Percentiles rank a stretch among this genome's conserved stretches.
phyloP scores from a whole-genome alignment of 495 filamentous ascomycete genomes.

The Aspergillus sclerotiicarbonarius region DNA sequence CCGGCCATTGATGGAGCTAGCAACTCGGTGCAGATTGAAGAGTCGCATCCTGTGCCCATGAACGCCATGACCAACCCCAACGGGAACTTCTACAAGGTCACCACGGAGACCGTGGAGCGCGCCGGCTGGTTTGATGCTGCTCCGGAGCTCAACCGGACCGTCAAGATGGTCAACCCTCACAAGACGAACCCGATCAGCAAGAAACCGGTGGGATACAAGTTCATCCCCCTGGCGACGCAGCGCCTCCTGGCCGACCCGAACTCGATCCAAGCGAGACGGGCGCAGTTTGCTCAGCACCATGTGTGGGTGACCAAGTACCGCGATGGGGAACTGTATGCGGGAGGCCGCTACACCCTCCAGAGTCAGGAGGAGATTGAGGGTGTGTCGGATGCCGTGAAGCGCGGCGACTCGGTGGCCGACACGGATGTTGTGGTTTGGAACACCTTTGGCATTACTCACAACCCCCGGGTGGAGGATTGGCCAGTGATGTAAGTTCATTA shows the following conservation, averaged over 20 bases:
- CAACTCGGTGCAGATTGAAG: constrained; percentile 71
- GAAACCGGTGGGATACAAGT: constrained; percentile 78
- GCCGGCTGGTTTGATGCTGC: constrained; percentile 72
- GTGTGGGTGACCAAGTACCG: constrained; percentile 79
- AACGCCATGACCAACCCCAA: constrained; percentile 72
- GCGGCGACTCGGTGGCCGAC: constrained; percentile 51
- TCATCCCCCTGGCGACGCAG: constrained; percentile 73
- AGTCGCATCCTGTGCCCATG: constrained; percentile 70
- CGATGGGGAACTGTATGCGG: constrained; percentile 80
- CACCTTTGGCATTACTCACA: constrained; percentile 64
- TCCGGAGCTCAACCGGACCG: constrained; percentile 61
- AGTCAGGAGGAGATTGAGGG: constrained; percentile 59
- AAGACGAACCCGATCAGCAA: constrained; percentile 72
- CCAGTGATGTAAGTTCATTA: constrained; percentile 59
- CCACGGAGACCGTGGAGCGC: constrained; percentile 57
- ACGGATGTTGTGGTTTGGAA: constrained; percentile 49
- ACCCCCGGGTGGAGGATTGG: constrained; percentile 63
- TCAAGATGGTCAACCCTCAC: constrained; percentile 77
- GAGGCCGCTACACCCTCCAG: constrained; percentile 86
- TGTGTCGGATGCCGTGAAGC: constrained; percentile 53
- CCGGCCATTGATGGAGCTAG: constrained; percentile 74
- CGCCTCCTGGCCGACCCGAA: constrained; percentile 72
- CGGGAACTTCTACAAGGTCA: constrained; percentile 72
- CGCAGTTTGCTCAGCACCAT: constrained; percentile 84
- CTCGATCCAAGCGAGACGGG: constrained; percentile 71